Evolutionary conservation across 1,284 basidiomycete species (phyloP), one percentile per base, ranked within the genome.

Genomic region (Trametes pubescens): DNA sequence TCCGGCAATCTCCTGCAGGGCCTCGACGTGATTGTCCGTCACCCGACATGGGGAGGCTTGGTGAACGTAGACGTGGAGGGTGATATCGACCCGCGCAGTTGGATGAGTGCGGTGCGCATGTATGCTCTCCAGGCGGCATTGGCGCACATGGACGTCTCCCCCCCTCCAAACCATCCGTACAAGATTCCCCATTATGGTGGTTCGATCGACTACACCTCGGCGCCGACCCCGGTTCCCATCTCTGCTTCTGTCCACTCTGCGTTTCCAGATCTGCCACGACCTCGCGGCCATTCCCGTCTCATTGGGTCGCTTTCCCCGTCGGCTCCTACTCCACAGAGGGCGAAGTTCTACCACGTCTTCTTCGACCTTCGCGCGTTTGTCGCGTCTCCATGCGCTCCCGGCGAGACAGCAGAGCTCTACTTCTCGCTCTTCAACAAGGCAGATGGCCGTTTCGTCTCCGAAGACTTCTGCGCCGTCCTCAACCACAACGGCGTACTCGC

Each of bases 11-110:
- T 98, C 60, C 90, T 93, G 0, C 96, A 99, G 74, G 93, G 92
- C 3, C 80, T 98, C 51, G 97, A 99, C 74, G 90, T 99, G 64
- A 97, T 99, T 71, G 96, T 99, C 13, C 86, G 97, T 22, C 96
- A 98, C 78, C 93, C 96, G 14, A 90, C 88, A 11, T 94, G 93
- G 82, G 96, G 96, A 21, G 92, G 90, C 4, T 83, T 99, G 24
- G 92, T 95, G 47, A 91, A 89, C 3, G 92, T 96, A 32, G 94
- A 94, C 69, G 86, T 92, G 21, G 90, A 94, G 73, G 87, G 91
- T 69, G 87, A 93, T 68, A 79, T 90, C 62, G 87, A 94, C 73
- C 78, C 84, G 21, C 83, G 90, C 53, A 93, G 87, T 73, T 94
- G 92, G 93, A 85, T 93, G 62, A 94, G 91, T 71, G 92, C 92